phyloP scores from a whole-genome alignment of 2,329 filamentous ascomycete species.

The Ascochyta rabiei region DNA sequence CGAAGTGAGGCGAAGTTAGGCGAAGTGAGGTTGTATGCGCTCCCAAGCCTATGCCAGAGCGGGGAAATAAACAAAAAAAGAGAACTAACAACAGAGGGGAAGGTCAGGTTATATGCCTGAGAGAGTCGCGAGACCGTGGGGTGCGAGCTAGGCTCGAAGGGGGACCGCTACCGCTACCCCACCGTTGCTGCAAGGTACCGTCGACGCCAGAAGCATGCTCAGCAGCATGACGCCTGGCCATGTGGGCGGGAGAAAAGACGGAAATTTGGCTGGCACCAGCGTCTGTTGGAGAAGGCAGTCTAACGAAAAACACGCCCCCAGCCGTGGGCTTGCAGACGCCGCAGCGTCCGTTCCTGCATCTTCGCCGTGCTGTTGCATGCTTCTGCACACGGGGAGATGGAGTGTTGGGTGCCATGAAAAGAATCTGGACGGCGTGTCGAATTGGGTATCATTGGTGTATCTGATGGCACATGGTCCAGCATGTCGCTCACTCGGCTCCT shows the following conservation, averaged over 20 bases:
- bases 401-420: background rate
- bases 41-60: background rate
- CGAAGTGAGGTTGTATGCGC: background rate
- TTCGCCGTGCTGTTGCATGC: background rate
- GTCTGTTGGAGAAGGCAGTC: background rate
- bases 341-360: background rate
- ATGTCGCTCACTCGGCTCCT: conserved; percentile 13
- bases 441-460: conserved; percentile 20
- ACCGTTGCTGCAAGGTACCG: conserved; percentile 13
- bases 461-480: conserved; percentile 6
- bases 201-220: background rate
- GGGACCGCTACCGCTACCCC: conserved; percentile 27
- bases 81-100: background rate
- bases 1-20: background rate
- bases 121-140: conserved; percentile 29
- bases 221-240: background rate
- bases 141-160: conserved; percentile 29
- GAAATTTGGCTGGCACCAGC: background rate
- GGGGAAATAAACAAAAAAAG: background rate
- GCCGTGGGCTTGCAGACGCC: background rate
- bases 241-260: background rate
- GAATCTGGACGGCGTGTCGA: background rate
- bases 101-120: conserved; percentile 12
- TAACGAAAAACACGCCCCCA: background rate
- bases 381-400: background rate